Evolutionary conservation across 2,329 filamentous ascomycete species (phyloP), one percentile per base, ranked within the genome.

Genomic region (Nigrospora osmanthi): DNA sequence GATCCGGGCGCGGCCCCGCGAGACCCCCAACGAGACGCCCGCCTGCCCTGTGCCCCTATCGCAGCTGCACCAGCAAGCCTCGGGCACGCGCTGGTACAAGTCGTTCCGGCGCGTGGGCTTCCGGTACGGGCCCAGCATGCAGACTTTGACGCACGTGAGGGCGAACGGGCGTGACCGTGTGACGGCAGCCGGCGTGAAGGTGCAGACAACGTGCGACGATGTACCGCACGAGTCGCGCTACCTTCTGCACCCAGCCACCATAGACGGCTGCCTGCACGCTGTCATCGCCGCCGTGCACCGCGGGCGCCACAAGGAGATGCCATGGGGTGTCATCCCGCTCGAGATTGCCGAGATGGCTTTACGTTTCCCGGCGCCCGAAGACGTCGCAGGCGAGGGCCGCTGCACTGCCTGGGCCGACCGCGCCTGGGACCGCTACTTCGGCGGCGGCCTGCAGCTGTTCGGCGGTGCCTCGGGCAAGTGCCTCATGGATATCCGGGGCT

Each of bases 201-300:
- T 52, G 7, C 19, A 35, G 11, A 17, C 45, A 13, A 39, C 17
- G 12, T 47, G 41, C n/a, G 46, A 43, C 7, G 12, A 39, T 10
- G 51, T 48, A 14, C 31, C 31, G 19, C 30, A 47, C 16, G 60
- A 64, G 44, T 57, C 55, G 10, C 52, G 56, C 1, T 53, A 63
- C 23, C 49, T 58, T 17, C 47, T 65, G 30, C 63, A 67, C 38
- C 63, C 64, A 0, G 51, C 54, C 4, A 59, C 59, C 38, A 51
- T 66, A 28, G 62, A 67, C 40, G 48, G 49, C 23, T 50, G 49
- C 34, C 42, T 59, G 3, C 57, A 58, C 28, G 33, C 52, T 11
- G 43, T 51, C n/a, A 52, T 58, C 36, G 39, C 46, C 19, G 43
- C 49, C 35, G 33, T 51, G 31, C 49, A 54, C 16, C 31, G 43